Evolutionary conservation across 352 stramenopile species (phyloP), one percentile per base, ranked within the genome.

Genomic region (Phytopythium chamaehyphon): DNA sequence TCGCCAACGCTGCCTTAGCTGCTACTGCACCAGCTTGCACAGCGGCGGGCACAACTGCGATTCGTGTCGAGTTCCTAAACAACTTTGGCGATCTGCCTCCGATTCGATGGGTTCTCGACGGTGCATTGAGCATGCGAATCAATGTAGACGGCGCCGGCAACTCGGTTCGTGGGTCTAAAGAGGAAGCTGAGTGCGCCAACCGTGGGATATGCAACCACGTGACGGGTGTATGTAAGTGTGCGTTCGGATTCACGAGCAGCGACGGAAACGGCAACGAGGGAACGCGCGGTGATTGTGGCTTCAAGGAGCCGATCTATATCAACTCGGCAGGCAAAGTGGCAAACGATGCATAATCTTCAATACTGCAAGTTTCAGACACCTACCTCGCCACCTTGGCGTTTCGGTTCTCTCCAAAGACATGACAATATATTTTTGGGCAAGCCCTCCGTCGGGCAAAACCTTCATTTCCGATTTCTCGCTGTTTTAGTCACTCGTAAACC

Each of bases 261-360:
- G 80, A 94, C 40, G 82, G 82, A 23, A 75, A 76, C 46, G 91
- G 88, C 23, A 84, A 82, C 21, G 76, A 83, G 59, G 91, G 92
- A 18, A 75, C 69, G 22, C 75, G 91, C 19, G 93, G 92, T 16
- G 93, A 98, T 61, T 98, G 95, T 60, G 93, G 93, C 3, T 96
- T 88, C 66, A 72, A 71, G 57, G 77, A 88, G 35, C 71, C 73
- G 6, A 64, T 90, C 43, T 90, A 88, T 47, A 48, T 90, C 40
- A 86, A 83, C 23, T 87, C 76, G 49, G 77, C 76, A 0, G 80
- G 73, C 45, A 72, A 81, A 49, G 59, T 82, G 11, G 80, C 75
- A 10, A 88, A 88, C 43, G 63, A 76, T 47, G 54, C 64, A 7
- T 78, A 68, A 62, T 33, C 16, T 54, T 3, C 28, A n/a, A n/a